Conservation (phyloP, 495 filamentous ascomycete species). For the Penicillium robsamsonii region DNA sequence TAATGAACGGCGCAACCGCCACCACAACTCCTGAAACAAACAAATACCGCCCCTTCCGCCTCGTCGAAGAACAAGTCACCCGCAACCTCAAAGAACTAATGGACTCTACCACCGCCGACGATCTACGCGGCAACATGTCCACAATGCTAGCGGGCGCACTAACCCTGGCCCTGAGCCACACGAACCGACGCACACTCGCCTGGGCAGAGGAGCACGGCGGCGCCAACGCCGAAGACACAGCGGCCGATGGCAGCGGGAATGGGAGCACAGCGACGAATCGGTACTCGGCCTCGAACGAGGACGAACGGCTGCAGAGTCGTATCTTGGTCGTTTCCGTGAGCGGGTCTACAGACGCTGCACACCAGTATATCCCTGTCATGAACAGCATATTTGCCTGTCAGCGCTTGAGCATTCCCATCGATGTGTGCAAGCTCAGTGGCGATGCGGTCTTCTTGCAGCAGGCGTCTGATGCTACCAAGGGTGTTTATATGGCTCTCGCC, state of each 20-base stretch:
- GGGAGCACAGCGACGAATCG: constrained; percentile 29
- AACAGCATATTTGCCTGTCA: constrained; percentile 94
- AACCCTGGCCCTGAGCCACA: constrained; percentile 84
- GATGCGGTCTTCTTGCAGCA: constrained; percentile 93
- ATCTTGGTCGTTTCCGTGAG: constrained; percentile 85
- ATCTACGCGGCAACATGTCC: constrained; percentile 61
- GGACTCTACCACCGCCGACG: constrained; percentile 55
- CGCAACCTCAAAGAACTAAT: constrained; percentile 68
- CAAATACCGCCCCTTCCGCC: constrained; percentile 89
- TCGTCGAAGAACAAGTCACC: constrained; percentile 77
- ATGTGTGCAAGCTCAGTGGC: constrained; percentile 81
- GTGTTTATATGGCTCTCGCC: constrained; percentile 75
- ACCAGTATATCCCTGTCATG: constrained; percentile 97
- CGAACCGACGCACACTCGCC: constrained; percentile 60
- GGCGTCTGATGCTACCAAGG: constrained; percentile 83
- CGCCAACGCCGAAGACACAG: constrained; percentile 30
- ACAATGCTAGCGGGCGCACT: constrained; percentile 89
- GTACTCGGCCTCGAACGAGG: constrained; percentile 37
- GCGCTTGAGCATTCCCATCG: constrained; percentile 80
- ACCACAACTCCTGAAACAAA: constrained; percentile 57
- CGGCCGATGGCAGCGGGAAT: constrained; percentile 30
- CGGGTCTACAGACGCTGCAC: constrained; percentile 76
- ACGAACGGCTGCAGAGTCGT: constrained; percentile 65
- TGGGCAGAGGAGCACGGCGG: constrained; percentile 49
- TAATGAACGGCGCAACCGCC: constrained; percentile 30